Percentiles rank a stretch among this genome's conserved stretches.
These are phyloP conservation scores for Chrysanthemum seticuspe DNA, from an alignment of 129 eudicot species.

Conservation along the genomic window DNA sequence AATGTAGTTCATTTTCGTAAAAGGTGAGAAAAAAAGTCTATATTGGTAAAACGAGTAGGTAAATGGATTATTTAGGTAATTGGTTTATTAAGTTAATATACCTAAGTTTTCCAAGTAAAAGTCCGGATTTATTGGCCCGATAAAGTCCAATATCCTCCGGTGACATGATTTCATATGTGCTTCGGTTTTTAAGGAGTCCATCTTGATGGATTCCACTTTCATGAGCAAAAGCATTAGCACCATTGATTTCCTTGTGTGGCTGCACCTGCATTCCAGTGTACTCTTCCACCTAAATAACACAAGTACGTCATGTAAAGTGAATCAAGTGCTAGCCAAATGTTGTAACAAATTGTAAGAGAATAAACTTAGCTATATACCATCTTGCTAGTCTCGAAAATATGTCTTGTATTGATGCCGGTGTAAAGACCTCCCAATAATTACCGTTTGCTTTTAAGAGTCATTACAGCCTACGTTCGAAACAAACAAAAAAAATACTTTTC, in stretches of 20 bases:
- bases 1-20: no score
- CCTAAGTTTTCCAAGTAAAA: conserved; percentile 91
- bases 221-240: conserved; percentile 90
- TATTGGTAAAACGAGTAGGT: no score
- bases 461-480: conserved; percentile 55
- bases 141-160: conserved; percentile 9
- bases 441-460: conserved; percentile 73
- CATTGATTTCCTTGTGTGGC: conserved; percentile 87
- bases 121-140: conserved; percentile 64
- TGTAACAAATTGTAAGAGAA: no score
- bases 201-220: conserved; percentile 97
- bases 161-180: conserved; percentile 53
- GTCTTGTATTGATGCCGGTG: conserved; percentile 65
- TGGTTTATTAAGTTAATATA: conserved; percentile 2
- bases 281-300: conserved; percentile 61
- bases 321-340: no score
- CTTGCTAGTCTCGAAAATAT: conserved; percentile 73
- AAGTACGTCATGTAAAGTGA: not conserved
- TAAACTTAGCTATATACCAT: conserved; percentile 43
- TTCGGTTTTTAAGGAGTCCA: conserved; percentile 36
- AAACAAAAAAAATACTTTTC: no score
- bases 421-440: conserved; percentile 64
- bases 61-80: no score
- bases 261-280: conserved; percentile 66
- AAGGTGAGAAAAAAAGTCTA: no score